Evolutionary conservation across 345 rosid genomes (phyloP).

Genomic region (Camelina sativa): DNA sequence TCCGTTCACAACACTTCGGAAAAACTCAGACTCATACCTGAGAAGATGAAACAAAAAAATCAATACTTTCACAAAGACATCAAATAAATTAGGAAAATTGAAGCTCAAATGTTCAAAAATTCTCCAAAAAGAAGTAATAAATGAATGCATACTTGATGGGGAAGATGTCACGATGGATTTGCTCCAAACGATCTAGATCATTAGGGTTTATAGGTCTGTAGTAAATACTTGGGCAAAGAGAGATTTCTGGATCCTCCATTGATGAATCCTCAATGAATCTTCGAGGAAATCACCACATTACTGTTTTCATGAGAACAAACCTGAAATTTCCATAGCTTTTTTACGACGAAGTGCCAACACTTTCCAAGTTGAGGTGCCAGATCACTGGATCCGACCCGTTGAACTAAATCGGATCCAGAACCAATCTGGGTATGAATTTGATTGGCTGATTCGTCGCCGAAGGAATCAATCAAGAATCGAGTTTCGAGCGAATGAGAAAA

Average conservation of each 20-base stretch:
- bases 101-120: slow-evolving; percentile 17
- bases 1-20: slow-evolving; percentile 74
- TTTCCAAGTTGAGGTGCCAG: neutral
- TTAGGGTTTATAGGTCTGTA: slow-evolving; percentile 65
- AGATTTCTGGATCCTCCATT: slow-evolving; percentile 54
- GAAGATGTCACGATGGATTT: slow-evolving; percentile 67
- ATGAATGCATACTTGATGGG: slow-evolving; percentile 63
- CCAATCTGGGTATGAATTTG: slow-evolving; percentile 15
- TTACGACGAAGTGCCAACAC: too few relatives aligned
- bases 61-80: neutral
- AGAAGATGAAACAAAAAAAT: slow-evolving; percentile 6
- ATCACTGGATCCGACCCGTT: slow-evolving; percentile 34
- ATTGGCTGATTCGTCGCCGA: slow-evolving; percentile 27
- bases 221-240: slow-evolving; percentile 58
- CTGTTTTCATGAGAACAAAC: neutral
- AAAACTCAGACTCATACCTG: slow-evolving; percentile 88
- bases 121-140: neutral
- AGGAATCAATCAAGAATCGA: slow-evolving; percentile 28
- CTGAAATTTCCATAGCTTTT: neutral
- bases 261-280: slow-evolving; percentile 46
- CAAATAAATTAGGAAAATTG: neutral
- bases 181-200: slow-evolving; percentile 68
- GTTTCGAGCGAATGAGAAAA: slow-evolving; percentile 17
- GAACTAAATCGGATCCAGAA: slow-evolving; percentile 1
- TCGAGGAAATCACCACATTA: slow-evolving; percentile 33